Base-by-base conservation (phyloP, 2,329 filamentous ascomycete genomes). In the Xylariaceae sp. region DNA sequence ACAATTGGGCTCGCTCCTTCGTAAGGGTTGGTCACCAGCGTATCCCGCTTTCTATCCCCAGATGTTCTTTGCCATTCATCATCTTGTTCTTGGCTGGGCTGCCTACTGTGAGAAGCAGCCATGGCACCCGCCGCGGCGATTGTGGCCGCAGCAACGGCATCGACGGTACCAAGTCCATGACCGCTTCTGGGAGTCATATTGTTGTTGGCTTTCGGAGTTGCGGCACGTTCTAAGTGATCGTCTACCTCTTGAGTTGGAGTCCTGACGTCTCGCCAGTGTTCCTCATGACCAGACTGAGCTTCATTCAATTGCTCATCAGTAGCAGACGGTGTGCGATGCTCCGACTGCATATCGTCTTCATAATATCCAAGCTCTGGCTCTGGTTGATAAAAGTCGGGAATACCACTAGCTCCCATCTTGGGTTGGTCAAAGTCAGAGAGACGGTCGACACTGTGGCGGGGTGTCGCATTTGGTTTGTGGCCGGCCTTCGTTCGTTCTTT, bases 301-400 rank as follows among this genome's bases (percentile, higher is more conserved):
- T 78, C 80, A 40, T 80, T 83, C 40, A 86, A 77, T 1, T 83
- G 84, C 16, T 86, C 88, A 54, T 90, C 79, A 33, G 94, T 82
- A 40, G 91, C 76, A 0, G 91, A 95, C 3, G 89, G 89, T 16
- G 90, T 95, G 37, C 81, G 84, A 14, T 88, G 76, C 50, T 94
- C 89, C 6, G 54, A 55, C 14, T 44, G 37, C 16, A 54, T 47
- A 19, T 69, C 67, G 29, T 80, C 77, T 10, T 77, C 72, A 47
- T 74, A 70, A 54, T 88, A 85, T 4, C 85, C 88, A 58, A 87
- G 82, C 60, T 91, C 89, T 0, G 86, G 88, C 72, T 91, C 79
- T 5, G 86, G 85, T 55, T 91, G 75, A 45, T 83, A 69, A 27
- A 79, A 68, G 53, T 84, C 76, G 3, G 88, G 88, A 49, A 91